Evolutionary conservation across 1,284 basidiomycete species (phyloP).

Genomic region (Pholiota adiposa): DNA sequence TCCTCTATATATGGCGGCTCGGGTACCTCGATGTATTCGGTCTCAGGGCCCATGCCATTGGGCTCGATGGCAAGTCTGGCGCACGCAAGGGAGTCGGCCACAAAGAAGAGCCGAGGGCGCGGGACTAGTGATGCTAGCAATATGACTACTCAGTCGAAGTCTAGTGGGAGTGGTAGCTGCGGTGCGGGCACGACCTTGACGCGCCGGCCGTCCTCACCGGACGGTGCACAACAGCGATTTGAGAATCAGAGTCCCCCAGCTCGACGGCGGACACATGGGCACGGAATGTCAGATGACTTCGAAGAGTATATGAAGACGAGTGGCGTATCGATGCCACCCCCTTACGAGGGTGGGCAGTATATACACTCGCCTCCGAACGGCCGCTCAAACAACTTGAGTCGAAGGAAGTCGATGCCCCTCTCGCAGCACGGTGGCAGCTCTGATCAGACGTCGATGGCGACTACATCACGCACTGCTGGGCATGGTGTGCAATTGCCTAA

Average conservation of each 20-base stretch:
- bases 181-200: neutral
- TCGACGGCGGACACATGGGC: slow-evolving; percentile 18
- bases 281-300: slow-evolving; percentile 20
- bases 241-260: neutral
- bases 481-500: slow-evolving; percentile 1
- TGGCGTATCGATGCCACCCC: slow-evolving; percentile 13
- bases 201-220: slow-evolving; percentile 18
- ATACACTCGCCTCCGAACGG: slow-evolving; percentile 4
- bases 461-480: slow-evolving; percentile 1
- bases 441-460: slow-evolving; percentile 8
- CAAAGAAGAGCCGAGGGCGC: slow-evolving; percentile 6
- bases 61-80: slow-evolving; percentile 11
- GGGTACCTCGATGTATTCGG: slow-evolving; percentile 6
- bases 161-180: slow-evolving; percentile 3
- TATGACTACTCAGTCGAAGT: slow-evolving; percentile 1
- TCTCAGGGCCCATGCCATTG: slow-evolving; percentile 21
- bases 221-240: slow-evolving; percentile 11
- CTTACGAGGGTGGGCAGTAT: slow-evolving; percentile 16
- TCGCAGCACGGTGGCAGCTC: slow-evolving; percentile 1
- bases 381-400: neutral
- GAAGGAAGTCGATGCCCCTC: slow-evolving; percentile 24
- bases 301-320: slow-evolving; percentile 19
- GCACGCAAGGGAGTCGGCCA: neutral
- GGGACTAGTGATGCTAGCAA: slow-evolving; percentile 18
- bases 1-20: slow-evolving; percentile 3